A percentile compares a stretch with the other conserved stretches of the same genome.
Evolutionary conservation across 2,329 filamentous ascomycete genomes (phyloP).

Genomic region (Aureobasidium sp.): DNA sequence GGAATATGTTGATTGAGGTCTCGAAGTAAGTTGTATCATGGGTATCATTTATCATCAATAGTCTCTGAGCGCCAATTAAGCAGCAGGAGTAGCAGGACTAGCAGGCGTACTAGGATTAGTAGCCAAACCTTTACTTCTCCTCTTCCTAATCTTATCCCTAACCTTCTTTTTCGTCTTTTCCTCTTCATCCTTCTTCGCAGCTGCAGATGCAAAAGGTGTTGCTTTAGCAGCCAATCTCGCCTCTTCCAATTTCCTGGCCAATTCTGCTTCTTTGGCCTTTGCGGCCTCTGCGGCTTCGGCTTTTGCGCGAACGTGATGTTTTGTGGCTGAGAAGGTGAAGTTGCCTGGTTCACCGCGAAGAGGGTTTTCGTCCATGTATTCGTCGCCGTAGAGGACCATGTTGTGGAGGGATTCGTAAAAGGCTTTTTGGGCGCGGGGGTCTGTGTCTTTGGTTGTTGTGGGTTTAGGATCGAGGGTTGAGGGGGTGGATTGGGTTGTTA

Average conservation of each 20-base stretch:
- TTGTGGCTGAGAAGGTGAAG: constrained; percentile 61
- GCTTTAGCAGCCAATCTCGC: constrained; percentile 37
- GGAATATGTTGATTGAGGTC: constrained; percentile 41
- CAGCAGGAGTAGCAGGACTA: constrained; percentile 18
- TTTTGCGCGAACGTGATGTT: constrained; percentile 46
- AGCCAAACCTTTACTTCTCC: constrained; percentile 42
- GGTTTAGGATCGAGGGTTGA: neutral
- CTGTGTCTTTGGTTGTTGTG: neutral
- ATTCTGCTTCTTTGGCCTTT: constrained; percentile 33
- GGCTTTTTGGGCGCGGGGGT: constrained; percentile 43
- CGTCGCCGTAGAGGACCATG: constrained; percentile 58
- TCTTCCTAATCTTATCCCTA: constrained; percentile 37
- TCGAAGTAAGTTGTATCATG: constrained; percentile 34
- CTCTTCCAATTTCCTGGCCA: constrained; percentile 27
- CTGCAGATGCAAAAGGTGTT: constrained; percentile 5
- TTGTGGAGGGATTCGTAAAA: constrained; percentile 44
- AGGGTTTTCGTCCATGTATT: constrained; percentile 71
- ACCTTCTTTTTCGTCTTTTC: constrained; percentile 20
- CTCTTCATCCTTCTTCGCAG: neutral
- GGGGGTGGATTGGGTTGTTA: constrained; percentile 6
- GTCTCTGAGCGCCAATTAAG: neutral
- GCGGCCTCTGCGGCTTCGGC: constrained; percentile 39
- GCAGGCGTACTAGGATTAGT: constrained; percentile 18
- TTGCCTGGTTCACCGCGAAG: constrained; percentile 69
- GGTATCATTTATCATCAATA: constrained; percentile 53